Base-by-base conservation (phyloP, 2,329 filamentous ascomycete genomes). In the Microsporum ferrugineum region DNA sequence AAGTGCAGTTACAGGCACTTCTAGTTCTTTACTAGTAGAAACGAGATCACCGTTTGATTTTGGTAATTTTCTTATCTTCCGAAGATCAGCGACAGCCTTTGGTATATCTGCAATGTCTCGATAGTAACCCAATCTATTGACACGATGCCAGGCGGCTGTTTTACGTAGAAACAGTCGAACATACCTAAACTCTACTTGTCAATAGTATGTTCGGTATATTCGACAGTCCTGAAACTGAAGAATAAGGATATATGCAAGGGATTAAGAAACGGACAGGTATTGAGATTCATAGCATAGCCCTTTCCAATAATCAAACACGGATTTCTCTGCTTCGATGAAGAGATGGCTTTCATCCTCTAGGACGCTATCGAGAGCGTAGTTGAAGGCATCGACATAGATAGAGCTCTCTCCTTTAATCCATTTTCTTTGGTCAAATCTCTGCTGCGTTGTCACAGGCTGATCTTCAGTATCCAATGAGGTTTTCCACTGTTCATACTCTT, bases 381-480 rank as follows among this genome's bases (percentile, higher is more conserved):
- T 96, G 78, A 99, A 99, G 0, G 94, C 94, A 75, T 99, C 94
- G 17, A 96, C 90, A 68, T 99, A 99, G 60, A 99, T 89, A 1
- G 91, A 97, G 69, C 86, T 95, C 71, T 84, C 86, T 0, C 90
- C 89, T 68, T 81, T 84, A 3, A 85, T 75, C 89, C 89, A 96
- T 63, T 76, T 41, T 78, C 75, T 64, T 80, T 78, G 3, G 78
- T 68, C 38, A 69, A 68, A 6, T 78, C 70, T 7, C 76, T 70
- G 2, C 73, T 73, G 59, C 79, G 69, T 6, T 71, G 68, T 1
- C 59, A 53, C 41, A 63, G 56, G 63, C 84, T 81, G 84, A 33
- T 82, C 80, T 41, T 36, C 56, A 5, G 2, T 2, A 8, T 31
- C 14, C 66, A 82, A 82, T 65, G 85, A 85, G 1, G 79, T 78